phyloP scores from a whole-genome alignment of 2,329 filamentous ascomycete genomes.

The Stagonosporopsis cucurbitacearum region DNA sequence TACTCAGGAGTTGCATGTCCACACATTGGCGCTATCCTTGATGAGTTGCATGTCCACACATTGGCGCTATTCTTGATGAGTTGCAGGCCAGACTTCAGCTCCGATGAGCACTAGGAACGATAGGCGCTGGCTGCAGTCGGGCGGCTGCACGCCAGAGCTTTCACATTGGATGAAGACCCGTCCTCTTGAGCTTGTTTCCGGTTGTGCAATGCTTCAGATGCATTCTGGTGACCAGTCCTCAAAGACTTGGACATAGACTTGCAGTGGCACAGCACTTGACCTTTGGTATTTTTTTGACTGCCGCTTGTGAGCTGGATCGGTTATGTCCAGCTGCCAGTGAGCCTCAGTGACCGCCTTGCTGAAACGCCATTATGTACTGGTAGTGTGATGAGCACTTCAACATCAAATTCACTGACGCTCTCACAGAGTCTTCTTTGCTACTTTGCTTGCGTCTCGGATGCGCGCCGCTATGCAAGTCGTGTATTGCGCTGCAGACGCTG shows the following conservation, averaged over 20 bases:
- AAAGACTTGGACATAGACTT: not conserved
- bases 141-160: slow-evolving; percentile 16
- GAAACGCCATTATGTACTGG: not conserved
- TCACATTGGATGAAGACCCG: not conserved
- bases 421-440: not conserved
- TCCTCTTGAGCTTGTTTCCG: not conserved
- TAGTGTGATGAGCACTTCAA: not conserved
- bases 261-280: not conserved
- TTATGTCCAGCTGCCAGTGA: not conserved
- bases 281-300: not conserved
- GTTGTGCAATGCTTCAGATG: slow-evolving; percentile 3
- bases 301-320: not conserved
- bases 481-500: not conserved
- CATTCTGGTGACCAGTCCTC: not conserved
- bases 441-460: not conserved
- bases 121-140: slow-evolving; percentile 16
- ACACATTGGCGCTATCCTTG: slow-evolving; percentile 5
- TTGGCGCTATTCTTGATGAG: slow-evolving; percentile 5
- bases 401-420: not conserved
- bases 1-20: not conserved
- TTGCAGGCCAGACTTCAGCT: slow-evolving; percentile 17
- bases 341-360: not conserved
- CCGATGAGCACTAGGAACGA: slow-evolving; percentile 12
- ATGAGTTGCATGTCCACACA: not conserved
- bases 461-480: not conserved